Evolutionary conservation across 1,284 basidiomycete genomes (phyloP).

Genomic region (Cutaneotrichosporon spelunceum): DNA sequence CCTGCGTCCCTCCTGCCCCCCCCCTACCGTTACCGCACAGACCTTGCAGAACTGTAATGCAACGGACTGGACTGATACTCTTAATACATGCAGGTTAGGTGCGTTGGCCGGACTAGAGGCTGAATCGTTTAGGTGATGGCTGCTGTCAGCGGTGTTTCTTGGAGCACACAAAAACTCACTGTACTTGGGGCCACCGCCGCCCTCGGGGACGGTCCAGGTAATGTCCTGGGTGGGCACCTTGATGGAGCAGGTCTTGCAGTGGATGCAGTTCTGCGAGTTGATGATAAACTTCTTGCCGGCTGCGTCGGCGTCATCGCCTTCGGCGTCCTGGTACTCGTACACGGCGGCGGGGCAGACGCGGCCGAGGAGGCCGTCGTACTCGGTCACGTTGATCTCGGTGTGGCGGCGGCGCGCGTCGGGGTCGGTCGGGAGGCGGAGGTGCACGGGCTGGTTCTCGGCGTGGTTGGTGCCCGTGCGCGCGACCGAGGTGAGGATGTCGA

Average conservation of each 20-base stretch:
- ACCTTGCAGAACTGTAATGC: not conserved
- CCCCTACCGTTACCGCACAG: not conserved
- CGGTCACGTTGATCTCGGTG: slow-evolving; percentile 69
- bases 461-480: slow-evolving; percentile 94
- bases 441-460: slow-evolving; percentile 90
- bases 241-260: slow-evolving; percentile 88
- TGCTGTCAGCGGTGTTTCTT: not conserved
- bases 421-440: slow-evolving; percentile 66
- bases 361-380: slow-evolving; percentile 82
- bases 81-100: slow-evolving; percentile 10
- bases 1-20: not conserved
- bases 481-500: slow-evolving; percentile 88
- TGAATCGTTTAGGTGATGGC: slow-evolving; percentile 10
- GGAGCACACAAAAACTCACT: slow-evolving; percentile 66
- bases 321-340: slow-evolving; percentile 84
- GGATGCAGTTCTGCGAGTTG: slow-evolving; percentile 71
- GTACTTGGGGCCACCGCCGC: slow-evolving; percentile 89
- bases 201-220: slow-evolving; percentile 84
- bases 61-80: slow-evolving; percentile 2
- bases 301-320: slow-evolving; percentile 58
- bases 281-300: slow-evolving; percentile 87
- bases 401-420: slow-evolving; percentile 61
- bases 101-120: not conserved
- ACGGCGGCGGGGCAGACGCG: slow-evolving; percentile 93
- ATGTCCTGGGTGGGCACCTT: slow-evolving; percentile 90